These are phyloP conservation scores for Gracilaria caudata DNA, from an alignment of 23 red algal genomes.

Conservation along the genomic window DNA sequence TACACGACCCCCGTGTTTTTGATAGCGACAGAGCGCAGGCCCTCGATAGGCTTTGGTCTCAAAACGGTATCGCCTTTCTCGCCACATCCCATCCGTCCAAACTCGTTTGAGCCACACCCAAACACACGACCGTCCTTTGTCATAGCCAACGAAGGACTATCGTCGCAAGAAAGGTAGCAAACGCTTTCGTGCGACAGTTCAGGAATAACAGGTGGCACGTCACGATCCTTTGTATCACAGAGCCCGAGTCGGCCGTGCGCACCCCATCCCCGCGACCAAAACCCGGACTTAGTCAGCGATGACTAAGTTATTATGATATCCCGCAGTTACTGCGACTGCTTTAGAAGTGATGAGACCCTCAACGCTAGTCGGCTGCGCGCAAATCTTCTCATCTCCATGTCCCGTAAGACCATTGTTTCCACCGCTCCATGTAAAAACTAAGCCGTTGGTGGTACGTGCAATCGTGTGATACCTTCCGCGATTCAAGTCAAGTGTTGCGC, in stretches of 20 bases:
- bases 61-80: slow-evolving; percentile 68
- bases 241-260: slow-evolving; percentile 95
- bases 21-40: slow-evolving; percentile 84
- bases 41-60: slow-evolving; percentile 60
- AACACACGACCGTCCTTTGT: slow-evolving; percentile 84
- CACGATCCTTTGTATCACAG: slow-evolving; percentile 75
- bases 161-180: slow-evolving; percentile 72
- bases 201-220: slow-evolving; percentile 61
- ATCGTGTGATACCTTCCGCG: slow-evolving; percentile 94
- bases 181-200: slow-evolving; percentile 63
- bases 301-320: slow-evolving; percentile 92
- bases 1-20: slow-evolving; percentile 85
- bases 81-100: slow-evolving; percentile 91
- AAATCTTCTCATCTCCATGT: slow-evolving; percentile 86
- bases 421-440: slow-evolving; percentile 93
- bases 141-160: slow-evolving; percentile 86
- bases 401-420: slow-evolving; percentile 96
- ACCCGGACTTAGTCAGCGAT: slow-evolving; percentile 65
- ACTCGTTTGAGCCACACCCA: slow-evolving; percentile 96
- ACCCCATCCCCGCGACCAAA: slow-evolving; percentile 98
- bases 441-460: slow-evolving; percentile 69
- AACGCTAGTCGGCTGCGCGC: slow-evolving; percentile 70
- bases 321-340: slow-evolving; percentile 70
- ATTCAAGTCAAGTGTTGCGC: slow-evolving; percentile 62
- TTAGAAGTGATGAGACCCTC: slow-evolving; percentile 30